phyloP scores from a whole-genome alignment of 495 filamentous ascomycete genomes.

The Letharia columbiana region DNA sequence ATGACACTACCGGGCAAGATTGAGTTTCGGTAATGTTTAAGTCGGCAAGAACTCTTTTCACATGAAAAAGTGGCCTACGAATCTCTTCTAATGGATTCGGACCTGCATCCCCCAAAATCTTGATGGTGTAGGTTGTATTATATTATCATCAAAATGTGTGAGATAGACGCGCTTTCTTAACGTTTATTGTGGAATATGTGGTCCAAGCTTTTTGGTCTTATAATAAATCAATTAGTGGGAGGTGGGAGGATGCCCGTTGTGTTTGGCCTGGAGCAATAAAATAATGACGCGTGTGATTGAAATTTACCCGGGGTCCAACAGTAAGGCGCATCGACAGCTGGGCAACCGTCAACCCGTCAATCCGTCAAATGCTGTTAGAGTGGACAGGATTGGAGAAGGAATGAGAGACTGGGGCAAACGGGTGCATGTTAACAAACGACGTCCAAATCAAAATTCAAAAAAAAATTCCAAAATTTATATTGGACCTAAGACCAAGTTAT shows the following conservation, averaged over 20 bases:
- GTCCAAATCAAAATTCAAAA: not conserved
- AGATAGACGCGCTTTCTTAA: not conserved
- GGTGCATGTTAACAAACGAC: not conserved
- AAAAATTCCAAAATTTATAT: not conserved
- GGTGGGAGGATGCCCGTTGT: not conserved
- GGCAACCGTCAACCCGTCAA: not conserved
- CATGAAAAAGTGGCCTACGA: not conserved
- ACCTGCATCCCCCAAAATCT: not conserved
- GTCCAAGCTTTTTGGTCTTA: constrained; percentile 1
- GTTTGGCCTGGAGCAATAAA: not conserved
- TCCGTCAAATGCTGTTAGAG: not conserved
- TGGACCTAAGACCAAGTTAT: not conserved
- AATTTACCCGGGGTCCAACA: not conserved
- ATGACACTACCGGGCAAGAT: constrained; percentile 2
- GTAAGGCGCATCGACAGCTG: not conserved
- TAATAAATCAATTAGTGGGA: not conserved
- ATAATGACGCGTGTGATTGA: not conserved
- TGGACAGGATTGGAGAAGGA: not conserved
- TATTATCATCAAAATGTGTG: not conserved
- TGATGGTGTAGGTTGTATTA: not conserved
- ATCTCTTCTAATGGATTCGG: not conserved
- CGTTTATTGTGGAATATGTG: not conserved
- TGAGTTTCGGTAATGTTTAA: constrained; percentile 3
- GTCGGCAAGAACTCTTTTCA: not conserved
- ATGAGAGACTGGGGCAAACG: not conserved